Evolutionary conservation across 2,329 filamentous ascomycete genomes (phyloP).

Genomic region (Aplosporella prunicola): DNA sequence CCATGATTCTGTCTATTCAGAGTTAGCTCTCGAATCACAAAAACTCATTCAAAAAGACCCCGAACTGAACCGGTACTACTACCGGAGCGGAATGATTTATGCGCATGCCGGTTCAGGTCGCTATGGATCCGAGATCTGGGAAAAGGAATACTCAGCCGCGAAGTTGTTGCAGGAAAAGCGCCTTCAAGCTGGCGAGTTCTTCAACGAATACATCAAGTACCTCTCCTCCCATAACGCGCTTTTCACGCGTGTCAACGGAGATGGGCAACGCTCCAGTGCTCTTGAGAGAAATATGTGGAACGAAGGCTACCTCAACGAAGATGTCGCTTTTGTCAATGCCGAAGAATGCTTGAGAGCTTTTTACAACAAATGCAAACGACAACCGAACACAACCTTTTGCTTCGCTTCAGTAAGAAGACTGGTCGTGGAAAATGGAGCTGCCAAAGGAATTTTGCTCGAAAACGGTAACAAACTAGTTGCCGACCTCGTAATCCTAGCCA

Average conservation of each 20-base stretch:
- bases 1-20: constrained; percentile 53
- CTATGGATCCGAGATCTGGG: constrained; percentile 4
- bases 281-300: constrained; percentile 9
- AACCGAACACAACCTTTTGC: constrained; percentile 2
- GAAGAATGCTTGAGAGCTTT: constrained; percentile 8
- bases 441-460: constrained; percentile 45
- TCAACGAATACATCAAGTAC: constrained; percentile 1
- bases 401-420: constrained; percentile 4
- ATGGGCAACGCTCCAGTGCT: neutral
- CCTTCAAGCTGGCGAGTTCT: constrained; percentile 1
- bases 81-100: constrained; percentile 43
- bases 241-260: constrained; percentile 9
- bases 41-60: constrained; percentile 51
- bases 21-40: constrained; percentile 56
- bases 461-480: constrained; percentile 47
- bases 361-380: constrained; percentile 2
- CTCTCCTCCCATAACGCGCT: constrained; percentile 1
- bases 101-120: constrained; percentile 3
- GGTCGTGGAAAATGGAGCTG: constrained; percentile 1
- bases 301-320: constrained; percentile 10
- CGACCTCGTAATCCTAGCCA: constrained; percentile 68
- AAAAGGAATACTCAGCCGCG: constrained; percentile 6
- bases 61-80: constrained; percentile 45
- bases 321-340: constrained; percentile 9
- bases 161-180: constrained; percentile 3